Evolutionary conservation across 139 green algal species (phyloP).

Genomic region (Asterochloris sp.): DNA sequence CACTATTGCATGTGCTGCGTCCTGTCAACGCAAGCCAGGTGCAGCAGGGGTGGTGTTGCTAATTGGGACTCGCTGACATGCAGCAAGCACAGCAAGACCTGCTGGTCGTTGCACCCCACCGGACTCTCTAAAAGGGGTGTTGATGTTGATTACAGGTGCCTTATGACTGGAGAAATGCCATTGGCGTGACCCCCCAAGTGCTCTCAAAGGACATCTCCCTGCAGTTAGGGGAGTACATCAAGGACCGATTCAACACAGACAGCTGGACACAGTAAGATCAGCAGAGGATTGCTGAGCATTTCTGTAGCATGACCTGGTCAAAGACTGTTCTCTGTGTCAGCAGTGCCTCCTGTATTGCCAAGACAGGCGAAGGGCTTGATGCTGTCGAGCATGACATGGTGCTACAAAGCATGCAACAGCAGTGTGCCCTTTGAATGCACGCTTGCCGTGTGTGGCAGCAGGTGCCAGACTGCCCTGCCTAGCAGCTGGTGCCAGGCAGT

Average conservation of each 20-base stretch:
- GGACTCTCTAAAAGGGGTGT: too few species aligned
- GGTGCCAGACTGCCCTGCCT: not conserved
- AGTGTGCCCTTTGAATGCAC: not conserved
- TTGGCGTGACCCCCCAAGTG: slow-evolving; percentile 21
- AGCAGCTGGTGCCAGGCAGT: not conserved
- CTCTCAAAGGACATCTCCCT: slow-evolving; percentile 17
- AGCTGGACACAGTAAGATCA: slow-evolving; percentile 14
- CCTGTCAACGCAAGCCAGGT: too few species aligned
- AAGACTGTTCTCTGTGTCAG: not conserved
- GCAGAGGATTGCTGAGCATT: not conserved
- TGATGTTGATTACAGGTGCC: not conserved
- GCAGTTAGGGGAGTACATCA: slow-evolving; percentile 1
- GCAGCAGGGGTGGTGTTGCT: too few species aligned
- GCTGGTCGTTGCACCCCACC: too few species aligned
- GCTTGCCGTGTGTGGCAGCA: not conserved
- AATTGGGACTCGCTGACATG: too few species aligned
- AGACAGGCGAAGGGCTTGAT: not conserved
- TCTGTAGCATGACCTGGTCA: not conserved
- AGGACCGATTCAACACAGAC: slow-evolving; percentile 8
- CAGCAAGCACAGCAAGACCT: too few species aligned
- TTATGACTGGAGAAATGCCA: slow-evolving; percentile 17
- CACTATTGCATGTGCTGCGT: too few species aligned
- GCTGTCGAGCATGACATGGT: not conserved
- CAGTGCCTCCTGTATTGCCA: not conserved
- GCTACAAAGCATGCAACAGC: not conserved